phyloP scores from a whole-genome alignment of 1,284 basidiomycete genomes.

The Bjerkandera adusta region DNA sequence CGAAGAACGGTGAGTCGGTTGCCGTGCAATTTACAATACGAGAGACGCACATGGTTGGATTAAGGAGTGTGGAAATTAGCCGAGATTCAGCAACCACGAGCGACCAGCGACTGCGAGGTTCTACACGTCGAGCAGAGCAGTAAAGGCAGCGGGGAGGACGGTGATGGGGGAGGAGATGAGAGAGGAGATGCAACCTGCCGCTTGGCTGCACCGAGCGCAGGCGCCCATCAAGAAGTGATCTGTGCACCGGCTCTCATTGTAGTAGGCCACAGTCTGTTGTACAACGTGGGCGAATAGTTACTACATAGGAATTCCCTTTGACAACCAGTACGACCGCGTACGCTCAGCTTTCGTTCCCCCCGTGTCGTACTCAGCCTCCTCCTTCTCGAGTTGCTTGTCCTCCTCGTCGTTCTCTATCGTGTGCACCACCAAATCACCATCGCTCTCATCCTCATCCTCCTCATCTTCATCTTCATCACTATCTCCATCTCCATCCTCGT shows the following conservation, averaged over 20 bases:
- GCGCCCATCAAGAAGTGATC: no score
- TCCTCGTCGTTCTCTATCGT: neutral
- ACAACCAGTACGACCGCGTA: conserved; percentile 45
- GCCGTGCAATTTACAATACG: neutral
- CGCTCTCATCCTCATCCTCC: conserved; percentile 28
- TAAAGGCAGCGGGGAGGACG: conserved; percentile 16
- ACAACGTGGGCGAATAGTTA: no score
- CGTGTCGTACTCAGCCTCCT: conserved; percentile 19
- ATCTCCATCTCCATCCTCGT: conserved; percentile 20
- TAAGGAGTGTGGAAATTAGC: conserved; percentile 19
- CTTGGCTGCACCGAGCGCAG: neutral
- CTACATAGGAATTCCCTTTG: conserved; percentile 34
- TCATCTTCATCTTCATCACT: conserved; percentile 32
- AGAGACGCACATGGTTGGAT: conserved; percentile 21
- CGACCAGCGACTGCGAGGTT: conserved; percentile 33
- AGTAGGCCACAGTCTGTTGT: no score
- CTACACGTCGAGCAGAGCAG: conserved; percentile 24
- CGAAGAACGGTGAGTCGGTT: conserved; percentile 4
- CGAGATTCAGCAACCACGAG: conserved; percentile 27
- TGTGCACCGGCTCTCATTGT: no score
- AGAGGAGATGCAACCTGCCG: conserved; percentile 4
- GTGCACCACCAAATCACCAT: conserved; percentile 10
- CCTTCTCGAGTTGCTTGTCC: conserved; percentile 14
- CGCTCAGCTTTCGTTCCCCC: conserved; percentile 19
- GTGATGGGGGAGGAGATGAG: conserved; percentile 19